phyloP scores from a whole-genome alignment of 148 eudicot species.

The Silene conica region DNA sequence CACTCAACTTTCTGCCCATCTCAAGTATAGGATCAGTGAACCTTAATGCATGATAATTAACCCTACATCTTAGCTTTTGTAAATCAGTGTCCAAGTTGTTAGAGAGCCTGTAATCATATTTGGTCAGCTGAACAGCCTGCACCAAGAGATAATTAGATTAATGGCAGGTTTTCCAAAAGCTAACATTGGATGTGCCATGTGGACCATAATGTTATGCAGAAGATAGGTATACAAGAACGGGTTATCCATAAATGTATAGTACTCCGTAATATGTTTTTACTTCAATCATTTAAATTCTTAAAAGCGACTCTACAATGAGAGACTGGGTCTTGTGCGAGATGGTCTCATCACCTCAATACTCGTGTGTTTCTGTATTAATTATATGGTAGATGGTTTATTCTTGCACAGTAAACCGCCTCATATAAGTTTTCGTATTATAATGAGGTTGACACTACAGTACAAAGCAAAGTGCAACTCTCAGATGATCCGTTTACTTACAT shows the following conservation, averaged over 20 bases:
- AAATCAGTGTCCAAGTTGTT: slow-evolving; percentile 52
- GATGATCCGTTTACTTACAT: slow-evolving; percentile 37
- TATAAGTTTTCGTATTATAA: neutral
- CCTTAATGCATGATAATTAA: slow-evolving; percentile 75
- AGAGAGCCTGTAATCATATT: slow-evolving; percentile 82
- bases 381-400: too few species aligned
- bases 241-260: neutral
- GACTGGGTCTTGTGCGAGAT: too few species aligned
- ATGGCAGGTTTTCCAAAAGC: neutral
- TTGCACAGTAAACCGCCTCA: too few species aligned
- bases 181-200: neutral
- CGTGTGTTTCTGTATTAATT: too few species aligned
- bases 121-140: slow-evolving; percentile 89
- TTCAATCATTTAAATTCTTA: neutral
- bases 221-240: neutral
- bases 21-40: slow-evolving; percentile 58
- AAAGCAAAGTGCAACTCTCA: neutral
- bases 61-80: slow-evolving; percentile 84
- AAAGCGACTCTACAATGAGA: neutral
- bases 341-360: too few species aligned
- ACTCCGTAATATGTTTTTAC: neutral
- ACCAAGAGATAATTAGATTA: slow-evolving; percentile 12
- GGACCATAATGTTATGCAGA: neutral
- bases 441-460: slow-evolving; percentile 1
- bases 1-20: slow-evolving; percentile 67